A percentile compares a stretch with the other conserved stretches of the same genome.
phyloP scores from a whole-genome alignment of 2,329 filamentous ascomycete genomes.

The Chaetomium olivaceum region DNA sequence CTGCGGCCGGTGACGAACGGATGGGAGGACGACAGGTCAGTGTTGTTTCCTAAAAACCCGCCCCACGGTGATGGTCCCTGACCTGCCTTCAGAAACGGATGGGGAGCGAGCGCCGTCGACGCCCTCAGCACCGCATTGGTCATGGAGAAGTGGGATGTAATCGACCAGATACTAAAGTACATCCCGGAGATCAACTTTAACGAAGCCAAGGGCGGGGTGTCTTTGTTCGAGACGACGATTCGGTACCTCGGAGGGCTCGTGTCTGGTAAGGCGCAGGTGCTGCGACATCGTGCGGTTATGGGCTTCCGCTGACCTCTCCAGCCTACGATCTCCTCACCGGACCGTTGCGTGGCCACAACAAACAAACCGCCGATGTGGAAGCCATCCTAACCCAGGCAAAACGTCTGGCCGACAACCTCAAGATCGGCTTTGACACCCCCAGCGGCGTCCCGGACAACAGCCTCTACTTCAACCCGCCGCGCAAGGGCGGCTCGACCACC shows the following conservation, averaged over 20 bases:
- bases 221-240: conserved; percentile 88
- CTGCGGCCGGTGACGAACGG: conserved; percentile 67
- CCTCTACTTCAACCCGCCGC: conserved; percentile 58
- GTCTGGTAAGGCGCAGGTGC: conserved; percentile 54
- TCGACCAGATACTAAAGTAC: conserved; percentile 69
- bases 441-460: conserved; percentile 73
- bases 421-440: conserved; percentile 75
- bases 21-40: conserved; percentile 68
- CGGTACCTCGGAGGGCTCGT: conserved; percentile 81
- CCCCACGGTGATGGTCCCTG: not conserved
- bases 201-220: conserved; percentile 61
- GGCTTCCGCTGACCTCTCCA: conserved; percentile 31
- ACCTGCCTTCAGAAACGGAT: conserved; percentile 63
- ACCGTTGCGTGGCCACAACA: conserved; percentile 58
- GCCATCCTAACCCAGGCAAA: conserved; percentile 66
- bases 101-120: conserved; percentile 82
- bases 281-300: not conserved
- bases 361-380: conserved; percentile 50
- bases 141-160: conserved; percentile 68
- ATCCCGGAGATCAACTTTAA: conserved; percentile 72
- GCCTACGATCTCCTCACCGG: conserved; percentile 72
- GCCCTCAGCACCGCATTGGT: conserved; percentile 77
- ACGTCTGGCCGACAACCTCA: conserved; percentile 69
- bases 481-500: conserved; percentile 50
- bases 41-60: not conserved